Base-by-base conservation (phyloP, 2,329 filamentous ascomycete species). In the Gnomoniopsis sp. region DNA sequence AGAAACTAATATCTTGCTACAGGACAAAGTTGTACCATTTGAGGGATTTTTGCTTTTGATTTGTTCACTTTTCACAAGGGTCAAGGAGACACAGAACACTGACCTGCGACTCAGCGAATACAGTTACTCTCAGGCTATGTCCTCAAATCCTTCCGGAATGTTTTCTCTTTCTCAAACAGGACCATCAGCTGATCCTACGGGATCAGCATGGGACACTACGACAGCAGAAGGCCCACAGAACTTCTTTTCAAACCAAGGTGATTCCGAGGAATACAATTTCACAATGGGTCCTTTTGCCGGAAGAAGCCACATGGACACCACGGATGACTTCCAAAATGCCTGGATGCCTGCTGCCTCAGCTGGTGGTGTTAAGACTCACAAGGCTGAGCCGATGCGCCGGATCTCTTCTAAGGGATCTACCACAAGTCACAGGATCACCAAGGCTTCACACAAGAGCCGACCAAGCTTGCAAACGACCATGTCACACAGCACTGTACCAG, bases 121-220 rank as follows among this genome's bases (percentile, higher is more conserved):
- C 72, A 85, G 81, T 76, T 80, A 77, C 68, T 74, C 77, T 61
- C 80, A 80, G 69, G 74, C 78, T 74, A 75, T 84, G 74, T 71
- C 78, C 68, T 72, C 79, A 68, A 75, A 70, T 72, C 69, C 78
- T 66, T 73, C 74, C 65, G 78, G 78, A 71, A 77, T 82, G 71
- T 82, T 83, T 79, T 76, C 80, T 74, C 83, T 80, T 73, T 78
- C 79, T 79, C 81, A 83, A 70, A 80, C 81, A 79, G 82, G 79
- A 81, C 79, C 80, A 77, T 75, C 79, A 69, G 38, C 53, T 62
- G 81, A 83, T 77, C 77, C 82, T 61, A 72, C 72, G 67, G 77
- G 79, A 75, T 76, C 80, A 70, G 75, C 79, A 69, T 85, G 82
- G 82, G 81, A 79, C 66, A 69, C 6, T 53, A 49, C 78, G 69